Percentiles rank a stretch among this genome's conserved stretches.
Evolutionary conservation across 78 protist species (phyloP).

Genomic region (Dictyostelium discoideum): DNA sequence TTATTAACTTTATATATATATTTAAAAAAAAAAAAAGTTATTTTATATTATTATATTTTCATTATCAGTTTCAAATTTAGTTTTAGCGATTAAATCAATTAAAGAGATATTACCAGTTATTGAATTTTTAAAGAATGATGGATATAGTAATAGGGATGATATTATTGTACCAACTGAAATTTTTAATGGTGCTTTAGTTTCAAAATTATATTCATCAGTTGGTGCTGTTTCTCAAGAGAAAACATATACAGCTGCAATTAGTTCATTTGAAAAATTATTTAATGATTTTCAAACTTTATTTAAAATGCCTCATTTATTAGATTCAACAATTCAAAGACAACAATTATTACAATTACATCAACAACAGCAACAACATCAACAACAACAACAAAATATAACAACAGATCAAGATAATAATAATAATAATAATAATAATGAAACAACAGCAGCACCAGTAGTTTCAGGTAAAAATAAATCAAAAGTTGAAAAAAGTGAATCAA

Average conservation of each 20-base stretch:
- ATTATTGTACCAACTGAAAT: conserved; percentile 8
- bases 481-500: not conserved
- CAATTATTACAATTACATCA: not conserved
- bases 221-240: not conserved
- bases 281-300: conserved; percentile 1
- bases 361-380: conserved; percentile 2
- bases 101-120: not conserved
- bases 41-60: conserved; percentile 24
- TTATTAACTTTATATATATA: no score
- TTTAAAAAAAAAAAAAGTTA: not conserved
- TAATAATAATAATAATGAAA: not conserved
- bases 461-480: not conserved
- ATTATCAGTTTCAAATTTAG: not conserved
- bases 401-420: not conserved
- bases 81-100: conserved; percentile 21
- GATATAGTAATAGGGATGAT: not conserved
- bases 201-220: not conserved
- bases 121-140: not conserved
- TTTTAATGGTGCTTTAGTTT: not conserved
- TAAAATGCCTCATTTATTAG: conserved; percentile 56
- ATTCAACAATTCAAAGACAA: not conserved
- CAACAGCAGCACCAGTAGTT: not conserved
- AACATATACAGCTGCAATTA: not conserved
- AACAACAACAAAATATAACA: not conserved
- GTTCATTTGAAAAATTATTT: conserved; percentile 11